phyloP scores from a whole-genome alignment of 2,329 filamentous ascomycete species.

The Epichloe typhina region DNA sequence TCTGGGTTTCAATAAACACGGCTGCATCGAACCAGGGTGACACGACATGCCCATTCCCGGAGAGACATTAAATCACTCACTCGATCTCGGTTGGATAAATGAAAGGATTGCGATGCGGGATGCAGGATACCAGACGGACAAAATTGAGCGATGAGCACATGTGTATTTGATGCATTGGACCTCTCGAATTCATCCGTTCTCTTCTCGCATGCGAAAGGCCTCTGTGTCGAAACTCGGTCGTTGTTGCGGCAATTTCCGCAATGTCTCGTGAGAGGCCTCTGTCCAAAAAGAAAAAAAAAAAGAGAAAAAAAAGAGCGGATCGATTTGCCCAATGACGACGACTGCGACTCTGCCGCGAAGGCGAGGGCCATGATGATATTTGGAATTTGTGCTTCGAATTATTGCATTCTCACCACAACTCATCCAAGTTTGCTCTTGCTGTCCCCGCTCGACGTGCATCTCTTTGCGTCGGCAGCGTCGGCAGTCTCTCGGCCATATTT shows the following conservation, averaged over 20 bases:
- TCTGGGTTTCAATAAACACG: background rate
- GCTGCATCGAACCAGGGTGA: background rate
- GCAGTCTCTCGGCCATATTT: slow-evolving; percentile 8
- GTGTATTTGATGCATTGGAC: background rate
- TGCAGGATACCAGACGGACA: background rate
- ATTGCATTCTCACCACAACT: too few species aligned
- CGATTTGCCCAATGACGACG: too few species aligned
- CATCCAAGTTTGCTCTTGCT: background rate
- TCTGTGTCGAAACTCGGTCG: too few species aligned
- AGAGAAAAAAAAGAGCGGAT: too few species aligned
- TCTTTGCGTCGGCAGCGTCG: background rate
- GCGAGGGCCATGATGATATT: too few species aligned
- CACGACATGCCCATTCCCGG: background rate
- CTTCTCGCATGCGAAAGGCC: too few species aligned
- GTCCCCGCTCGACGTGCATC: slow-evolving; percentile 3
- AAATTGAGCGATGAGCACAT: background rate
- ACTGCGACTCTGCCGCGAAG: too few species aligned
- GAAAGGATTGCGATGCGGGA: background rate
- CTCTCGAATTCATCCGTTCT: too few species aligned
- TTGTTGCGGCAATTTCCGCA: too few species aligned
- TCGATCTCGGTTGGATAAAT: background rate
- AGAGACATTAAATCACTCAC: background rate
- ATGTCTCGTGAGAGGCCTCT: too few species aligned
- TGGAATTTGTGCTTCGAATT: too few species aligned
- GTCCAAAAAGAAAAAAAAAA: too few species aligned